Base-by-base conservation (phyloP, 73 alveolate genomes). In the Halteria grandinella region DNA sequence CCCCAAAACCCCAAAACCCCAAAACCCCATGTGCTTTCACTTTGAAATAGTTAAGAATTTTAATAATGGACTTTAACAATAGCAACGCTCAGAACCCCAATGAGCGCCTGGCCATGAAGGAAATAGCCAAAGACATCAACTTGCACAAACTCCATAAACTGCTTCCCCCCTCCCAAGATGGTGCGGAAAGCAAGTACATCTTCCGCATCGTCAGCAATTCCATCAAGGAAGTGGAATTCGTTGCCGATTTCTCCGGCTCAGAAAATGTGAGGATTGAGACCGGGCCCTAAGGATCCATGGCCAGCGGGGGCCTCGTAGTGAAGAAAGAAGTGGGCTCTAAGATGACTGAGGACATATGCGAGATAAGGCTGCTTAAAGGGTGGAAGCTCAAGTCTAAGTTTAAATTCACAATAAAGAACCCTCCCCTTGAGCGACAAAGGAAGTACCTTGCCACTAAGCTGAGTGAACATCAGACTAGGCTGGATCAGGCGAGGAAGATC, bases 371-470 rank as follows among this genome's bases (percentile, higher is more conserved):
- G 77, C 60, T 74, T 59, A 89, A 92, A 69, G 81, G 89, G 84
- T 92, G 98, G 98, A 92, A 92, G 77, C 81, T 92, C 60, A 92
- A 92, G 81, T 79, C 95, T 55, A 79, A 88, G 76, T 89, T 92
- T 59, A 92, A 90, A 79, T 89, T 92, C 57, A 86, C 98, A 23
- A 70, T 92, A 86, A 92, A 87, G 47, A 87, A 89, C 49, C 96
- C 96, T 0, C 94, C 92, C 20, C 50, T 89, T 47, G 90, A 90
- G 50, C 78, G 66, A 31, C 95, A 92, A 76, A 60, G 85, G 37
- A 87, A 89, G 37, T 87, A 62, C 47, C 79, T 92, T 14, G 73
- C 75, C 58, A 83, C 81, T 47, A 83, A 85, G 47, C 86, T 89
- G 47, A 31, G 53, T 47, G 85, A 72, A 48, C 62, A 87, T 59